Base-by-base conservation (phyloP, 2,329 filamentous ascomycete genomes). In the Colletotrichum paranaense region DNA sequence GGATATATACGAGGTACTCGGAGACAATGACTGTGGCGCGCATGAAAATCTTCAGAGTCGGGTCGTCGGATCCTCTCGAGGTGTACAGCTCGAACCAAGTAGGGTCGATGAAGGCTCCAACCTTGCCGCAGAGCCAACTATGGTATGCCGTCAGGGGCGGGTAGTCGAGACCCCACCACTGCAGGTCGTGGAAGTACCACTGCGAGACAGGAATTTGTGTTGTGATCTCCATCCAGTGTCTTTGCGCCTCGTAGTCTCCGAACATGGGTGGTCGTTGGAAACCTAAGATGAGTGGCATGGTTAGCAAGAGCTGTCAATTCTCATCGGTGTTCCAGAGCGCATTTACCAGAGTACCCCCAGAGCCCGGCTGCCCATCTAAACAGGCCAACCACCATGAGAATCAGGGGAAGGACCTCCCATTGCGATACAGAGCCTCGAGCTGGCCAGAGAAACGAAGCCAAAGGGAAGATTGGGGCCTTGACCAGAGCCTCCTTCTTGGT, bases 181-280 rank as follows among this genome's bases (percentile, higher is more conserved):
- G 89, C 57, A 98, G 87, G 81, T 99, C 95, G 82, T 99, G 95
- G 80, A 97, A 98, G 83, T 99, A 99, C 97, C 97, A 99, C 82
- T 97, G 93, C 12, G 95, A 97, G 49, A 97, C 88, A 16, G 97
- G 97, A 2, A 99, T 87, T 73, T 98, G 91, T 9, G 91, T 94
- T 2, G 97, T 98, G 76, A 99, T 88, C 80, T 99, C 97, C 95
- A 99, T 98, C 97, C 97, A 99, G 83, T 99, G 97, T 78, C 97
- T 88, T 82, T 99, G 97, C 4, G 97, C 97, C 86, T 99, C 97
- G 84, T 98, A 99, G 83, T 99, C 97, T 76, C 97, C 97, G 80
- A 95, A 94, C 91, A 98, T 95, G 6, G 97, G 97, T 46, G 95
- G 95, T 73, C 90, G 91, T 72, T 92, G 87, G 79, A 92, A 94